A percentile compares a stretch with the other conserved stretches of the same genome.
phyloP scores from a whole-genome alignment of 768 basidiomycete genomes.

The Kwoniella pini region DNA sequence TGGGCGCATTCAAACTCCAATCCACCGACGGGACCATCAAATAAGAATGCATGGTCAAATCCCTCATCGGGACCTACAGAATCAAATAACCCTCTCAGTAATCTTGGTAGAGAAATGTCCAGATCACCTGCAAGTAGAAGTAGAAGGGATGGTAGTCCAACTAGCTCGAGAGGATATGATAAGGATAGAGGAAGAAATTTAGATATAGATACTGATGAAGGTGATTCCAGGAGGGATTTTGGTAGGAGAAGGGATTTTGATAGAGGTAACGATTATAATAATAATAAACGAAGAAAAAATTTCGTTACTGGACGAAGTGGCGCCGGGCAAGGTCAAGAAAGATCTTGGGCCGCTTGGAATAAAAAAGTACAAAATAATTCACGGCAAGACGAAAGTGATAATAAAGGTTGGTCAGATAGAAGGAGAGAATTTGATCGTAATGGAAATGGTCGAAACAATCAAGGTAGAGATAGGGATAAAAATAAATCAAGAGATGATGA shows the following conservation, averaged over 20 bases:
- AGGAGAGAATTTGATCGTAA: constrained; percentile 10
- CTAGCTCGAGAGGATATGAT: constrained; percentile 11
- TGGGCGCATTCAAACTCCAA: background rate
- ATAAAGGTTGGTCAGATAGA: constrained; percentile 3
- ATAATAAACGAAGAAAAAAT: background rate
- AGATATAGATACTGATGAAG: background rate
- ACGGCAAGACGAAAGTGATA: constrained; percentile 1
- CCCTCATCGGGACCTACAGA: constrained; percentile 8
- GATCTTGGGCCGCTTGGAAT: constrained; percentile 24
- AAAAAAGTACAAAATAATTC: constrained; percentile 7
- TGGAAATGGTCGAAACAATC: constrained; percentile 23
- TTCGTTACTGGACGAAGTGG: background rate
- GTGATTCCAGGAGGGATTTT: background rate
- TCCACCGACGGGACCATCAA: background rate
- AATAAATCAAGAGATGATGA: background rate
- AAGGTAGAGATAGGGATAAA: constrained; percentile 13
- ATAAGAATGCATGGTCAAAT: background rate
- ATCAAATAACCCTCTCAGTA: no score
- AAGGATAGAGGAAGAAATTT: constrained; percentile 3
- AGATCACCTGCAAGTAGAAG: background rate
- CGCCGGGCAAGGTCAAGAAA: background rate
- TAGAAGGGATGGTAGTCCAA: background rate
- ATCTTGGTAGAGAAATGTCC: background rate
- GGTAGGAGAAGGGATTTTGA: constrained; percentile 14
- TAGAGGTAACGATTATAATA: background rate